Conservation (phyloP, 2,329 filamentous ascomycete genomes). For the Coleophoma cylindrospora region DNA sequence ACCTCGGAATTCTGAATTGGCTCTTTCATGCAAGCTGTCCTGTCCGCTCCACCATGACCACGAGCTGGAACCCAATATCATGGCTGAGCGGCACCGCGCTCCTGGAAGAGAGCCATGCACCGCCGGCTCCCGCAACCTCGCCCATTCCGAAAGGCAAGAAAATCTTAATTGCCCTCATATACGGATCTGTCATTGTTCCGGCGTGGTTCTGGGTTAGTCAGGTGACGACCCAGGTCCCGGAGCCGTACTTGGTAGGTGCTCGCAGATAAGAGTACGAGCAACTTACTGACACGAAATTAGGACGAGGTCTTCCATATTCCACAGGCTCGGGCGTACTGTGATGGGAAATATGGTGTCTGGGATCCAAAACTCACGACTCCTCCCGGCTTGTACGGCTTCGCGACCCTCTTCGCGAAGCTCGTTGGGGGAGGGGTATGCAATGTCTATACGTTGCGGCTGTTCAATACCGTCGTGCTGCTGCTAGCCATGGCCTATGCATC, state of each 20-base stretch:
- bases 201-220: conserved; percentile 4
- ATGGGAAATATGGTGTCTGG: conserved; percentile 71
- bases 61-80: not conserved
- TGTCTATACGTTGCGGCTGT: conserved; percentile 38
- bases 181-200: not conserved
- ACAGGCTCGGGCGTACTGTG: conserved; percentile 84
- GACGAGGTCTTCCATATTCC: conserved; percentile 88
- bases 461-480: conserved; percentile 41
- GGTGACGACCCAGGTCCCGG: conserved; percentile 5
- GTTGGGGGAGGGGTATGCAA: conserved; percentile 29
- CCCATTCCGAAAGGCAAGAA: not conserved
- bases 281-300: conserved; percentile 35
- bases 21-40: no score
- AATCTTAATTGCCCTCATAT: not conserved
- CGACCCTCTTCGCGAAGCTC: conserved; percentile 32
- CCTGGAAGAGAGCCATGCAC: not conserved
- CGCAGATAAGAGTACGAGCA: not conserved
- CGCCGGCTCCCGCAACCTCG: not conserved
- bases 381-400: conserved; percentile 67
- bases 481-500: conserved; percentile 29
- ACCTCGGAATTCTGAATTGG: no score
- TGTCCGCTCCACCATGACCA: no score
- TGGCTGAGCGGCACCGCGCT: not conserved
- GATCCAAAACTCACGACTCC: conserved; percentile 97
- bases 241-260: conserved; percentile 7